A percentile compares a stretch with the other conserved stretches of the same genome.
These are phyloP conservation scores for Populus trichocarpa DNA, from an alignment of 441 rosid genomes.

Conservation along the genomic window DNA sequence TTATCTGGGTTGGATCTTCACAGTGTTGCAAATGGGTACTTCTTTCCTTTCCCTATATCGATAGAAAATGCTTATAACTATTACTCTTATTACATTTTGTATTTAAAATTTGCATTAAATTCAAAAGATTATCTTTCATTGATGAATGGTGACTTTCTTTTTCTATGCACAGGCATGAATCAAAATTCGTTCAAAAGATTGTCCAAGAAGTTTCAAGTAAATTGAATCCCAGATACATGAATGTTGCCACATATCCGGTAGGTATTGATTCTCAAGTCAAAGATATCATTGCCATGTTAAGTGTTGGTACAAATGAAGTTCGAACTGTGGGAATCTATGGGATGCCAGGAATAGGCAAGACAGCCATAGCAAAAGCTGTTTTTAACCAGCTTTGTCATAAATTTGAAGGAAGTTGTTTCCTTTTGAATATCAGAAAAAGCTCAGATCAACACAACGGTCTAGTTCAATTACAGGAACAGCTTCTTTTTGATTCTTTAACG, in stretches of 20 bases:
- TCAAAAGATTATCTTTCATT: no score
- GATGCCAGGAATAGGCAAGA: slow-evolving; percentile 34
- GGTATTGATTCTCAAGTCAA: slow-evolving; percentile 14
- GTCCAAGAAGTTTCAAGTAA: background rate
- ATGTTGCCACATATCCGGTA: no score
- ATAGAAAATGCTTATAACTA: no score
- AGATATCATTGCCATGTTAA: slow-evolving; percentile 21
- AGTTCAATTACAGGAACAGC: background rate
- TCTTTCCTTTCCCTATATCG: no score
- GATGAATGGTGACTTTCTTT: no score
- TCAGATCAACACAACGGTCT: background rate
- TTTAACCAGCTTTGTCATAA: background rate
- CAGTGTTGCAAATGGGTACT: no score
- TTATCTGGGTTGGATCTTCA: no score
- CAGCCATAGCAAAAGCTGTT: slow-evolving; percentile 4
- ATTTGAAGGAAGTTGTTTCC: slow-evolving; percentile 16
- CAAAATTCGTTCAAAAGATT: slow-evolving; percentile 28
- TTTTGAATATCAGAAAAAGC: slow-evolving; percentile 4
- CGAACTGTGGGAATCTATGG: slow-evolving; percentile 34
- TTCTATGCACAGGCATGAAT: slow-evolving; percentile 22
- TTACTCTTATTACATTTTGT: no score
- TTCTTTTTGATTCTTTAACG: background rate
- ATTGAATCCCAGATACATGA: no score
- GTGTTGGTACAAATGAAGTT: slow-evolving; percentile 16
- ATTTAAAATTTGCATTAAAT: no score